Percentiles rank a stretch among this genome's conserved stretches.
Evolutionary conservation across 345 rosid genomes (phyloP).

Genomic region (Combretum micranthum): DNA sequence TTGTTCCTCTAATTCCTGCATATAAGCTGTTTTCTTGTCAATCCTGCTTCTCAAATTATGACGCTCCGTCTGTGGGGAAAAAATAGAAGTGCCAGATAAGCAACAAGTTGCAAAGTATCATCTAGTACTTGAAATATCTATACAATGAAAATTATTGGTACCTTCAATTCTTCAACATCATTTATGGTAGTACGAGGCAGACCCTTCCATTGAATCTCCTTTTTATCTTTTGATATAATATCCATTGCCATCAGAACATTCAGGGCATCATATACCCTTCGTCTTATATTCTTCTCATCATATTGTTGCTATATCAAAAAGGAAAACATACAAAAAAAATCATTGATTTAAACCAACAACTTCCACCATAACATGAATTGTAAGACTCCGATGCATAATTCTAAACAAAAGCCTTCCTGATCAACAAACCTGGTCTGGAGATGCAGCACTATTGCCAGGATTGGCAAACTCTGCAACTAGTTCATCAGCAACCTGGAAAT

Average conservation of each 20-base stretch:
- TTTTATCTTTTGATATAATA: constrained; percentile 94
- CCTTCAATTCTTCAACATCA: constrained; percentile 96
- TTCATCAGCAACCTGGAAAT: constrained; percentile 95
- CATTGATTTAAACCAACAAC: background rate
- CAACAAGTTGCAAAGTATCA: background rate
- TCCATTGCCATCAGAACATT: constrained; percentile 99
- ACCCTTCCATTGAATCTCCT: constrained; percentile 98
- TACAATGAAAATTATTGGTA: constrained; percentile 15
- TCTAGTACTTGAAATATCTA: constrained; percentile 1
- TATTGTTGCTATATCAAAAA: constrained; percentile 69
- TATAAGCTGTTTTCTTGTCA: constrained; percentile 86
- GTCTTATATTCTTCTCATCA: constrained; percentile 95
- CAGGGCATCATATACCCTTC: constrained; percentile 98
- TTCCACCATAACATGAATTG: background rate
- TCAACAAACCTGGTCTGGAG: constrained; percentile 82
- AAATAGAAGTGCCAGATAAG: constrained; percentile 12
- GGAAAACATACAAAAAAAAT: background rate
- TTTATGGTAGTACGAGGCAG: constrained; percentile 89
- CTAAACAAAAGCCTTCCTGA: too few species aligned
- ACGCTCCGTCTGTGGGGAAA: constrained; percentile 52
- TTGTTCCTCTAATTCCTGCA: constrained; percentile 91
- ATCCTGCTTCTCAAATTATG: constrained; percentile 63
- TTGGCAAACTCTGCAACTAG: constrained; percentile 97
- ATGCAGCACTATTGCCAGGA: constrained; percentile 56
- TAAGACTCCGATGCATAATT: too few species aligned